Evolutionary conservation across 805 yeast species (phyloP), one percentile per base, ranked within the genome.

Genomic region (Hemisphaericaspora nanyangensis): DNA sequence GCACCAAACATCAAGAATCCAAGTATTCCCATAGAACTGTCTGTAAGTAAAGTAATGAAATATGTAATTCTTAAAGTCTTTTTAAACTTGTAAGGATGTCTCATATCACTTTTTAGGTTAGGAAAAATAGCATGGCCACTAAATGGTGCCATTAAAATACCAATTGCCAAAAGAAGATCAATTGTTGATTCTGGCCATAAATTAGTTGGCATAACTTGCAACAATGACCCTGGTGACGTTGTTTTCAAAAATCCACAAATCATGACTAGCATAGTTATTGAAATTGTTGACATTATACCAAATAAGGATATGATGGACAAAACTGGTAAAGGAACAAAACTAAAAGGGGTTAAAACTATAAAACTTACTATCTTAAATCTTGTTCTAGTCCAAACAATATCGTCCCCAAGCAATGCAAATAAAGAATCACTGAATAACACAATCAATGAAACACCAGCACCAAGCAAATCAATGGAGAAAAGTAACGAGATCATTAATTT

Each of bases 81-180:
- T 15, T 63, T 61, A 57, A 76, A 82, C 45, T 74, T 76, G 22
- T 65, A 55, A 3, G 91, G 90, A 47, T 79, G 83, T 38, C 85
- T 70, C 84, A 85, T 80, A 57, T 85, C 95, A 26, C 79, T 71
- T 55, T 79, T 80, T 38, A 85, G 67, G 48, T 85, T 85, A 2
- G 93, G 93, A 52, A 85, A 85, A 18, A 85, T 76, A 5, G 93
- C 87, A 60, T 85, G 93, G 0, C 93, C 91, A 5, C 93, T 89
- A 68, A 85, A 85, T 1, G 91, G 90, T 4, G 90, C 83, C 71
- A 81, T 71, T 44, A 80, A 71, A 37, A 81, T 79, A 10, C 86
- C 86, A 35, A 79, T 64, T 1, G 83, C 73, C 33, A 83, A 65
- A 34, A 84, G 70, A 24, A 79, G 66, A 44, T 75, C 77, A 5